Conservation (phyloP, 495 filamentous ascomycete species). For the Penicillium herquei region DNA sequence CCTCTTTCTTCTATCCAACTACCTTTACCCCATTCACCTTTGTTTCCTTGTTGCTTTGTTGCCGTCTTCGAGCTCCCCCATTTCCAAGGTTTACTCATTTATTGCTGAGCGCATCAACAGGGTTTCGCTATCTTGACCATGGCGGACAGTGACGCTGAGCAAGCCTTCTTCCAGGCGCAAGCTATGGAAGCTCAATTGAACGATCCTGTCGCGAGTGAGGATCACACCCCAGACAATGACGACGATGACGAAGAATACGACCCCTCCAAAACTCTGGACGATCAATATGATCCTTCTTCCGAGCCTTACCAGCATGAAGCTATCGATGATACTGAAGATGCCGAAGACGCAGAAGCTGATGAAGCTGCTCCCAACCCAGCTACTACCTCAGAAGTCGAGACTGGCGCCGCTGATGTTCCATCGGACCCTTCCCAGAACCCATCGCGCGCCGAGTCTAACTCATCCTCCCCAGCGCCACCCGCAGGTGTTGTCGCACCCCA, state of each 20-base stretch:
- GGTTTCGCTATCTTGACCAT: conserved; percentile 32
- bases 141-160: conserved; percentile 61
- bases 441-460: conserved; percentile 38
- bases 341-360: neutral
- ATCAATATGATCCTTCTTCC: conserved; percentile 32
- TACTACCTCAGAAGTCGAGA: conserved; percentile 27
- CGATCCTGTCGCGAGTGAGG: conserved; percentile 39
- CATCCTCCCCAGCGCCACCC: conserved; percentile 37
- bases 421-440: conserved; percentile 34
- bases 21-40: neutral
- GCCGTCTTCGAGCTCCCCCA: neutral
- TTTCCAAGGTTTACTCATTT: conserved; percentile 5
- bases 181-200: conserved; percentile 48
- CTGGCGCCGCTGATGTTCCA: conserved; percentile 27
- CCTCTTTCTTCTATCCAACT: too few species aligned
- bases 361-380: conserved; percentile 17
- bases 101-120: conserved; percentile 5
- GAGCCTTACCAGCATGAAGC: conserved; percentile 8
- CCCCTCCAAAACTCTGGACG: conserved; percentile 48
- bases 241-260: conserved; percentile 58
- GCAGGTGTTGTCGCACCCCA: conserved; percentile 44
- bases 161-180: conserved; percentile 59
- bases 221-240: conserved; percentile 51
- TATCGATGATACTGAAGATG: conserved; percentile 11
- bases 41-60: neutral